Evolutionary conservation across 2,329 filamentous ascomycete genomes (phyloP).

Genomic region (Zasmidium cellare): DNA sequence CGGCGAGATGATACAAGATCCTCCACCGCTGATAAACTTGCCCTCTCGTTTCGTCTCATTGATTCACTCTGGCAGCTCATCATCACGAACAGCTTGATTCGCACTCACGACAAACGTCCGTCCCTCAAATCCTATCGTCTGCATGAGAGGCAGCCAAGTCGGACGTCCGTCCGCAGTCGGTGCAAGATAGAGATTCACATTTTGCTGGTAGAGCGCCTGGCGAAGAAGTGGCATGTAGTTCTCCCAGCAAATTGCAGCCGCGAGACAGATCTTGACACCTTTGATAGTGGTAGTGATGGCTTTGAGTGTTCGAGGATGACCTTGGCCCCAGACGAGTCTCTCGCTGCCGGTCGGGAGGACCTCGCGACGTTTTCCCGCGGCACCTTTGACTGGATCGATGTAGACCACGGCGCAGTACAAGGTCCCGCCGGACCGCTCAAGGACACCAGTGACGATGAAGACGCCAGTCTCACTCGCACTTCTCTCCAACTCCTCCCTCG

Average conservation of each 20-base stretch:
- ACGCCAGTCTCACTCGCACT: slow-evolving; percentile 76
- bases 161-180: slow-evolving; percentile 85
- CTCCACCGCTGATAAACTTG: slow-evolving; percentile 68
- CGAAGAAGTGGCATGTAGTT: slow-evolving; percentile 91
- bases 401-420: slow-evolving; percentile 83
- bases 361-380: slow-evolving; percentile 83
- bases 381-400: slow-evolving; percentile 70
- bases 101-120: slow-evolving; percentile 83
- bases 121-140: slow-evolving; percentile 77
- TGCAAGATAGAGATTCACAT: slow-evolving; percentile 87
- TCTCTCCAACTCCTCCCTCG: slow-evolving; percentile 73
- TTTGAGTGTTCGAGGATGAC: slow-evolving; percentile 72
- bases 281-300: slow-evolving; percentile 78
- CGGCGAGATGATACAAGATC: slow-evolving; percentile 78
- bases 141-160: slow-evolving; percentile 79
- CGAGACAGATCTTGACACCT: slow-evolving; percentile 76
- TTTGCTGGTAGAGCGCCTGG: slow-evolving; percentile 83
- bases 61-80: slow-evolving; percentile 60
- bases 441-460: slow-evolving; percentile 75
- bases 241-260: slow-evolving; percentile 91
- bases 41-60: slow-evolving; percentile 38
- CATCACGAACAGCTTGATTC: slow-evolving; percentile 73
- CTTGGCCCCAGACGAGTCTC: slow-evolving; percentile 85
- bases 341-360: slow-evolving; percentile 89
- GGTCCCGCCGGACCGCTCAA: slow-evolving; percentile 78